Base-by-base conservation (phyloP, 2,329 filamentous ascomycete genomes). In the Colletotrichum horii region DNA sequence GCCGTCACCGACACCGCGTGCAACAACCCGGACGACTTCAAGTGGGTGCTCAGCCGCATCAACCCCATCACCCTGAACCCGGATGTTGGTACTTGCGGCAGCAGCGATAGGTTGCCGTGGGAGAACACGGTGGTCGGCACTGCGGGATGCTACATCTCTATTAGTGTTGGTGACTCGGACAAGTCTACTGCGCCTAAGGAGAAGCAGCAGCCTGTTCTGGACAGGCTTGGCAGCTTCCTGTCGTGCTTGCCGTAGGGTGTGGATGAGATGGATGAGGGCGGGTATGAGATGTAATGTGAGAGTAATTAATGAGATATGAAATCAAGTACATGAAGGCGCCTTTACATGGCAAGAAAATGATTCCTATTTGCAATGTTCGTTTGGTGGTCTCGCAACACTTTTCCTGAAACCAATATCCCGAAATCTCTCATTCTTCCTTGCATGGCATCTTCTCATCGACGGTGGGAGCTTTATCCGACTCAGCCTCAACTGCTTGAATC, bases 21-120 rank as follows among this genome's bases (percentile, higher is more conserved):
- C 83, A 87, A 84, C 15, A 84, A 85, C 26, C 82, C 88, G 0
- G 83, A 84, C 34, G 84, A 92, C 70, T 93, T 94, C 86, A 88
- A 88, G 78, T 95, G 91, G 82, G 89, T 94, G 6, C 83, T 94
- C 36, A 92, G 87, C 62, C 87, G 93, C 22, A 91, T 95, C 80
- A 89, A 92, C 81, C 83, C 86, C 38, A 86, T 91, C 4, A 82
- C 91, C 69, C 83, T 92, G 73, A 81, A 84, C 1, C 84, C 84
- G 3, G 93, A 95, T 79, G 89, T 92, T 0, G 80, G 87, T 15
- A 90, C 87, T 64, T 94, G 93, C 80, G 90, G 89, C 0, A 83
- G 79, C 38, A 55, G 34, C 1, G 84, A 82, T 1, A 84, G 90
- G 14, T 83, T 94, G 78, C 93, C 93, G 1, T 90, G 87, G 7